Evolutionary conservation across 2,329 filamentous ascomycete genomes (phyloP).

Genomic region (Colletotrichum navitas): DNA sequence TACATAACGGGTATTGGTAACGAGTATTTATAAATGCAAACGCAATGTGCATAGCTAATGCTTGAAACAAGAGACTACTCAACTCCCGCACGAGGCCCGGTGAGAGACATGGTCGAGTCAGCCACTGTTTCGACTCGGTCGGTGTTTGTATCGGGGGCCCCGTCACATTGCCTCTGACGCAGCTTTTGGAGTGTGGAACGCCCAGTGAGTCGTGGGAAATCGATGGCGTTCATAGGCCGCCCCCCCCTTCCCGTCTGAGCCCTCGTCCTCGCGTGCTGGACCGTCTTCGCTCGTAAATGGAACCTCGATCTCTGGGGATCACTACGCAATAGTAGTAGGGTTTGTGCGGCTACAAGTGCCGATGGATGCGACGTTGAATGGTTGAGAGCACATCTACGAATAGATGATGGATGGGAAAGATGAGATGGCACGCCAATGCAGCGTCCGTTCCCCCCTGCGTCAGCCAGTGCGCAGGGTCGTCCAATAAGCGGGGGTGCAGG

Average conservation of each 20-base stretch:
- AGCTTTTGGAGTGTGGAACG: not conserved
- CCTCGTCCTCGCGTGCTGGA: not conserved
- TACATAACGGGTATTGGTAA: not conserved
- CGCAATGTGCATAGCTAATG: not conserved
- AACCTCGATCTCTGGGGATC: not conserved
- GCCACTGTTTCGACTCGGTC: conserved; percentile 4
- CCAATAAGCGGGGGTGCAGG: not conserved
- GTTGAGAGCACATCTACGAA: not conserved
- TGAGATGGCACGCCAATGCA: conserved; percentile 19
- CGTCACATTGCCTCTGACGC: not conserved
- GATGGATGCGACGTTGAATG: not conserved
- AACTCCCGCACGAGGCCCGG: not conserved
- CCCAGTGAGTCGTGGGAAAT: not conserved
- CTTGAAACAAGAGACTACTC: not conserved
- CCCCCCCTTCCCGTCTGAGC: not conserved
- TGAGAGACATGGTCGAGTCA: conserved; percentile 1
- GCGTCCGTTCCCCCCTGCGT: conserved; percentile 19
- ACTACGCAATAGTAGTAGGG: not conserved
- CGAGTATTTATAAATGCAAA: not conserved
- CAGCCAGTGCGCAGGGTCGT: conserved; percentile 13
- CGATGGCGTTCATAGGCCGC: not conserved
- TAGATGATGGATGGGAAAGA: not conserved
- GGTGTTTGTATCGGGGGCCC: not conserved
- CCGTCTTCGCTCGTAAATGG: too few relatives aligned
- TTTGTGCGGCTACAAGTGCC: not conserved